Percentiles rank a stretch among this genome's conserved stretches.
These are phyloP conservation scores for Carnegiea gigantea DNA, from an alignment of 179 eudicot species.

Conservation along the genomic window DNA sequence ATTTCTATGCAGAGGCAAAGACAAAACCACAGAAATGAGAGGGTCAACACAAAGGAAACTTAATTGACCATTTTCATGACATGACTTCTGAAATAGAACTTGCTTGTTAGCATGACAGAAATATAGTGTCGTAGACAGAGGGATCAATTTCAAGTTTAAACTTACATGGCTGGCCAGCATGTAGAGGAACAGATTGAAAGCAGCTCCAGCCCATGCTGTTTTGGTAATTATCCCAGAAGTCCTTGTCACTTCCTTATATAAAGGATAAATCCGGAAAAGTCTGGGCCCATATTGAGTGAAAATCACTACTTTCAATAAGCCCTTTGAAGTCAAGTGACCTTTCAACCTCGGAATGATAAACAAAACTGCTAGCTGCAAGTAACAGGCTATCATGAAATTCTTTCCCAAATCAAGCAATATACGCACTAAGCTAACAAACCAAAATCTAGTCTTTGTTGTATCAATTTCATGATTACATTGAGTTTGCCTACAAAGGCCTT, in stretches of 20 bases:
- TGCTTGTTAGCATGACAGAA: not conserved
- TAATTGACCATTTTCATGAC: not conserved
- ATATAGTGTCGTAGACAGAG: not conserved
- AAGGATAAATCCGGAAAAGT: slow-evolving; percentile 46
- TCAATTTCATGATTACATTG: not conserved
- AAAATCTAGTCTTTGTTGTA: not conserved
- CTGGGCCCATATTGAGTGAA: slow-evolving; percentile 57
- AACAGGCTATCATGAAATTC: not conserved
- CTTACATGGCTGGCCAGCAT: slow-evolving; percentile 82
- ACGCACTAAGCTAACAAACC: not conserved
- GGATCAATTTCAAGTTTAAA: slow-evolving; percentile 10
- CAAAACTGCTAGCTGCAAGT: slow-evolving; percentile 42
- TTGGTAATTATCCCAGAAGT: slow-evolving; percentile 58
- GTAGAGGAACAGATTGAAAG: slow-evolving; percentile 57
- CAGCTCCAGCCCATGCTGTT: slow-evolving; percentile 76
- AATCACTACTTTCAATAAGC: slow-evolving; percentile 43
- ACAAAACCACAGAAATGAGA: not conserved
- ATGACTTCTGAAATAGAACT: not conserved
- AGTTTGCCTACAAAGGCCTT: not conserved
- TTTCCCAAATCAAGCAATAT: slow-evolving; percentile 7
- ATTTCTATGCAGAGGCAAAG: not conserved
- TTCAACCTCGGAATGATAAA: slow-evolving; percentile 28
- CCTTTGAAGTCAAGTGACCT: slow-evolving; percentile 36
- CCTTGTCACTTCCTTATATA: slow-evolving; percentile 50
- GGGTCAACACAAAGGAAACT: not conserved